phyloP scores from a whole-genome alignment of 495 filamentous ascomycete genomes.

The Xylaria castorea region DNA sequence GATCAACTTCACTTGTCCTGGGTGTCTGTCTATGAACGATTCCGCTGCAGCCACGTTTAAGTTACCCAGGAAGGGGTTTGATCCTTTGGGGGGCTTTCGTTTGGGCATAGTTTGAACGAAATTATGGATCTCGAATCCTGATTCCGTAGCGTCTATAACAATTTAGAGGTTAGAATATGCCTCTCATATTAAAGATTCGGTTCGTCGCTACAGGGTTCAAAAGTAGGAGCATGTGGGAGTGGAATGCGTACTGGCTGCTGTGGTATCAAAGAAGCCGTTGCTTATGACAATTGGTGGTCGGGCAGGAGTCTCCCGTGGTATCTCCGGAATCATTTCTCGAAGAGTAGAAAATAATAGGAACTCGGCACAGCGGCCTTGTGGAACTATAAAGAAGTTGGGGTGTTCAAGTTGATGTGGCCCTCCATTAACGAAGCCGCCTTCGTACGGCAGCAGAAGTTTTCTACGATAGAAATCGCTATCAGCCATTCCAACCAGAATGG shows the following conservation, averaged over 20 bases:
- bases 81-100: neutral
- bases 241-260: conserved; percentile 7
- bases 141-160: neutral
- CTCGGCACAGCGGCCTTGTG: conserved; percentile 28
- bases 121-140: conserved; percentile 18
- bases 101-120: conserved; percentile 14
- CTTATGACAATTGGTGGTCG: conserved; percentile 4
- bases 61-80: conserved; percentile 22
- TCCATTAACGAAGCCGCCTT: conserved; percentile 26
- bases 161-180: neutral
- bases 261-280: conserved; percentile 29
- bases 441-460: neutral
- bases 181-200: neutral
- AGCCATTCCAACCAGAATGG: conserved; percentile 1
- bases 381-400: conserved; percentile 25
- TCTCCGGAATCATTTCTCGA: neutral
- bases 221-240: neutral
- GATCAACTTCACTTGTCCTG: conserved; percentile 12
- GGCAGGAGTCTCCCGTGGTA: neutral
- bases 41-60: conserved; percentile 13
- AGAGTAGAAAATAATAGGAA: conserved; percentile 20
- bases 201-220: no score
- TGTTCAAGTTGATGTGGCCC: conserved; percentile 21
- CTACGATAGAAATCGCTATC: conserved; percentile 17
- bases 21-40: conserved; percentile 7